Evolutionary conservation across 441 rosid genomes (phyloP), one percentile per base, ranked within the genome.

Genomic region (Rhodomyrtus psidioides): DNA sequence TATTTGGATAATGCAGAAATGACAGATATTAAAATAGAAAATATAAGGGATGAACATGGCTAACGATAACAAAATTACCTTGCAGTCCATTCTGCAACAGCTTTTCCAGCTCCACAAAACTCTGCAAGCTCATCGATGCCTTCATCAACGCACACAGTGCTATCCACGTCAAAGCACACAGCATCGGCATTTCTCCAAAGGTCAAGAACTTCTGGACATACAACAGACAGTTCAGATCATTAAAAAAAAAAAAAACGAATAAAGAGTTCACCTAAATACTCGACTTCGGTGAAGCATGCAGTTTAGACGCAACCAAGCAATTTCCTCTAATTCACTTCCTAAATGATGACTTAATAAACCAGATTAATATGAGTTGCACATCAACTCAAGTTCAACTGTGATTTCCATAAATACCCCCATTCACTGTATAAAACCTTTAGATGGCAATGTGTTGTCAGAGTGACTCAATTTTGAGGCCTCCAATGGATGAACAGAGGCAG

Each of bases 101-200:
- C 99, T 86, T 94, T 93, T 87, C 99, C 98, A 85, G 99, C 99
- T 87, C 99, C 99, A 93, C 99, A 97, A 86, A 94, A 97, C 84
- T 97, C 99, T 3, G 99, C 99, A 87, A 97, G 96, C 89, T 97
- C 99, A 89, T 97, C 99, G 58, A 97, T 97, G 60, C 99, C 99
- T 92, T 97, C 99, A 89, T 97, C 99, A 83, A 90, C 86, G 84
- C 99, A 97, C 53, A 96, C 99, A 9, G 99, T 97, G 92, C 99
- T 96, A 92, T 97, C 99, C 87, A 97, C 99, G 91, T 97, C 99
- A 81, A 97, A 97, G 92, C 99, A 97, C 83, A 96, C 99, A 1
- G 96, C 98, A 90, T 94, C 92, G 55, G 93, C 95, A 86, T 83
- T 91, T 92, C 92, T 88, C 99, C 99, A 97, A 55, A 93, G 90